A percentile compares a stretch with the other conserved stretches of the same genome.
phyloP scores from a whole-genome alignment of 2,329 filamentous ascomycete genomes.

The Elsinoe australis region DNA sequence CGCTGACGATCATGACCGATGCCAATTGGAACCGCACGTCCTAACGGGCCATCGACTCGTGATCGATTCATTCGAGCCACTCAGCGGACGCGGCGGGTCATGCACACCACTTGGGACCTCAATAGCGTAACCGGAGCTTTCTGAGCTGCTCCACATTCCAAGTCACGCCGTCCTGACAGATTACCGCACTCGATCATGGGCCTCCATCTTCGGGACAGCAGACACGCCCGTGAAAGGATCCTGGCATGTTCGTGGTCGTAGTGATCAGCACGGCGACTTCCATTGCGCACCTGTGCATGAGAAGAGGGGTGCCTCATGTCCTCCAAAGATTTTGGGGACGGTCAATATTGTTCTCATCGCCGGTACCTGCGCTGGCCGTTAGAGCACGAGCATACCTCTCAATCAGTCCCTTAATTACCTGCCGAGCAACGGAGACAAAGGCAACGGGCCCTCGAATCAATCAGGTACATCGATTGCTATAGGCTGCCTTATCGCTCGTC shows the following conservation, averaged over 20 bases:
- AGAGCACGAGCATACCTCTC: neutral
- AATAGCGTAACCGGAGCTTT: constrained; percentile 16
- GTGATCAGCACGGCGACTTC: neutral
- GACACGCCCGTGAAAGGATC: neutral
- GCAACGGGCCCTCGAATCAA: constrained; percentile 11
- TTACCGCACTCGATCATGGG: constrained; percentile 14
- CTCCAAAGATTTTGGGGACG: neutral
- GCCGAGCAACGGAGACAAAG: constrained; percentile 15
- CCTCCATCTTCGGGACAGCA: constrained; percentile 3
- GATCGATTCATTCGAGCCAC: constrained; percentile 12
- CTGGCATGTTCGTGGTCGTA: neutral
- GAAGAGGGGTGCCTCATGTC: constrained; percentile 3
- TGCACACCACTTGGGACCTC: constrained; percentile 15
- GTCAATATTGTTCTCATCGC: constrained; percentile 5
- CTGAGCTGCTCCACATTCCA: constrained; percentile 12
- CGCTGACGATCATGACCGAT: constrained; percentile 8
- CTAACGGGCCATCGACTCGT: constrained; percentile 17
- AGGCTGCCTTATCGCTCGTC: constrained; percentile 13
- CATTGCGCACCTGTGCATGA: constrained; percentile 5
- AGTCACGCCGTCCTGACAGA: constrained; percentile 14
- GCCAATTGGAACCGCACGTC: constrained; percentile 16
- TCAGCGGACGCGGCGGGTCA: constrained; percentile 2
- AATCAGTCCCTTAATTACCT: constrained; percentile 16
- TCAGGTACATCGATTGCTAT: constrained; percentile 14
- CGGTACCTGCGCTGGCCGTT: constrained; percentile 18